These are phyloP conservation scores for Lodderomyces jiufengensis DNA, from an alignment of 1,139 yeast genomes.

Conservation along the genomic window DNA sequence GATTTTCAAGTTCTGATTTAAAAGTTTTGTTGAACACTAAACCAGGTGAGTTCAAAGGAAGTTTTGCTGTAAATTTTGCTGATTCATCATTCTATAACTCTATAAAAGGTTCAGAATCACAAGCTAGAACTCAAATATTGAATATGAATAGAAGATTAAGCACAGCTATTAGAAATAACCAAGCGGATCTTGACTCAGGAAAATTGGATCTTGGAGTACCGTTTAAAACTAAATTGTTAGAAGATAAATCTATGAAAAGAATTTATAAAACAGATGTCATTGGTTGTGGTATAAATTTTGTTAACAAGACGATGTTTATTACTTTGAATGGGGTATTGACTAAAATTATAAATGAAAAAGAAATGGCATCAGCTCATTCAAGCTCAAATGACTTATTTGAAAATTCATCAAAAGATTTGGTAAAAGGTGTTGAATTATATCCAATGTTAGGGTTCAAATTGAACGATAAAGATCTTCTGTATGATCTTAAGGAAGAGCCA, in stretches of 20 bases:
- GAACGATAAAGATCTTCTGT: constrained; percentile 20
- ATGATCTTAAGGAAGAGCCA: constrained; percentile 3
- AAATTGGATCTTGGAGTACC: constrained; percentile 37
- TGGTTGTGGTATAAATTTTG: constrained; percentile 82
- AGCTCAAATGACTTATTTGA: constrained; percentile 28
- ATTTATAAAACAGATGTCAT: constrained; percentile 51
- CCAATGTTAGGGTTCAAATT: constrained; percentile 43
- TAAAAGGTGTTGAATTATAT: constrained; percentile 24
- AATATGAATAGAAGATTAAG: constrained; percentile 39
- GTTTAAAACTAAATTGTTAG: constrained; percentile 24
- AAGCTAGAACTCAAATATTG: constrained; percentile 30
- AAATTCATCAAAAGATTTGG: constrained; percentile 14
- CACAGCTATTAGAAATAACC: constrained; percentile 27
- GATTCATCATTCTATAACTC: constrained; percentile 42
- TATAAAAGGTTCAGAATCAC: constrained; percentile 28
- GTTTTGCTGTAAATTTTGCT: constrained; percentile 42
- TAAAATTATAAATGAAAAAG: constrained; percentile 29
- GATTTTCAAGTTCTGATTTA: constrained; percentile 16
- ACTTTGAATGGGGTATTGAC: constrained; percentile 76
- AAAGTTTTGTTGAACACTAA: constrained; percentile 23
- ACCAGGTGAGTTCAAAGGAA: constrained; percentile 42
- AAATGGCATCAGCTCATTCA: constrained; percentile 25
- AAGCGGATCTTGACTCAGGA: constrained; percentile 30
- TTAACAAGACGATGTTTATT: constrained; percentile 60
- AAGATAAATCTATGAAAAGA: constrained; percentile 14